A percentile compares a stretch with the other conserved stretches of the same genome.
These are phyloP conservation scores for Naganishia randhawae DNA, from an alignment of 768 basidiomycete species.

Conservation along the genomic window DNA sequence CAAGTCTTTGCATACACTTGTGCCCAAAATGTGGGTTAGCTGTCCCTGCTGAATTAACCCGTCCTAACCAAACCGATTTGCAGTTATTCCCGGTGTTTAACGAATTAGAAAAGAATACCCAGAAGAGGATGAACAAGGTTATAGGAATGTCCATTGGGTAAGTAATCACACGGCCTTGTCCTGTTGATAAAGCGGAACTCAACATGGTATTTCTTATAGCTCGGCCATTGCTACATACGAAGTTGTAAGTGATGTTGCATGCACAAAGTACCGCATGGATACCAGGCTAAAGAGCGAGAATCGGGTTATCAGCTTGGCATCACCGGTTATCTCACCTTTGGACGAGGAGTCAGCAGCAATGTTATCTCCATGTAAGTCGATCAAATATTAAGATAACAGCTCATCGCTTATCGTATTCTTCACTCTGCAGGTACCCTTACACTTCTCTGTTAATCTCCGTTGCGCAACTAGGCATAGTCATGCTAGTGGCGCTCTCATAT, in stretches of 20 bases:
- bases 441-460: conserved; percentile 88
- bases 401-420: background rate
- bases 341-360: conserved; percentile 81
- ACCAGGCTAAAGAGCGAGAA: background rate
- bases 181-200: background rate
- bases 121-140: conserved; percentile 78
- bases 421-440: conserved; percentile 45
- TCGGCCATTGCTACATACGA: conserved; percentile 79
- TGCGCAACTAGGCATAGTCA: conserved; percentile 86
- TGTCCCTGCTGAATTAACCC: background rate
- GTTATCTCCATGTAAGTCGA: conserved; percentile 81
- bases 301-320: conserved; percentile 39
- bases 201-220: background rate
- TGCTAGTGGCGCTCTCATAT: conserved; percentile 86
- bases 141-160: conserved; percentile 78
- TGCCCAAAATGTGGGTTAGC: conserved; percentile 72
- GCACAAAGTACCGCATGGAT: background rate
- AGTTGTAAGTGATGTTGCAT: conserved; percentile 61
- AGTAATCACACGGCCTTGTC: background rate
- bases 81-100: conserved; percentile 93
- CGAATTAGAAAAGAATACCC: conserved; percentile 76
- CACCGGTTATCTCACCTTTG: conserved; percentile 84
- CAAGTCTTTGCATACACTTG: conserved; percentile 59
- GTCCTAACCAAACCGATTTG: background rate
- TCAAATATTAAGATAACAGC: background rate